A percentile compares a stretch with the other conserved stretches of the same genome.
Evolutionary conservation across 1,284 basidiomycete genomes (phyloP).

Genomic region (Clitocybe nebularis): DNA sequence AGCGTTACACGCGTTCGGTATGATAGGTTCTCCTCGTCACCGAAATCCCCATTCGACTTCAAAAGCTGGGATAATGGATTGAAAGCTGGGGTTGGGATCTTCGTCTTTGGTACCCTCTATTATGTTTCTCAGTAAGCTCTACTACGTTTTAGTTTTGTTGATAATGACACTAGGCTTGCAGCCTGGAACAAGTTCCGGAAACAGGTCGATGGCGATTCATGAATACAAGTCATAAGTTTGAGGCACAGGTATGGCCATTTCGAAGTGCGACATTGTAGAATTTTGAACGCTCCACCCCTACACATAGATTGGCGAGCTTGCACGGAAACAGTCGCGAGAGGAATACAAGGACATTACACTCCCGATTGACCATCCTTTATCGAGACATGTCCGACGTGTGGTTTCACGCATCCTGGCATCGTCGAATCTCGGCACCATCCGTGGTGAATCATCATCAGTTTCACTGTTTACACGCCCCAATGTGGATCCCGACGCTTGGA

Average conservation of each 20-base stretch:
- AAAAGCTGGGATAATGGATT: not conserved
- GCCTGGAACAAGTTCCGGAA: slow-evolving; percentile 77
- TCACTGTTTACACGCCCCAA: slow-evolving; percentile 1
- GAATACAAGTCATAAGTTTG: slow-evolving; percentile 59
- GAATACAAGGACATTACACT: slow-evolving; percentile 62
- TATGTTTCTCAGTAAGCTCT: slow-evolving; percentile 7
- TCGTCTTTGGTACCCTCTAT: slow-evolving; percentile 3
- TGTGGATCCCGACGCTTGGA: slow-evolving; percentile 29
- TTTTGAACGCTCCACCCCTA: no score
- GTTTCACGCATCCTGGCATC: slow-evolving; percentile 71
- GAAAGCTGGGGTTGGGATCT: slow-evolving; percentile 1
- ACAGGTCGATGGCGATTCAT: slow-evolving; percentile 87
- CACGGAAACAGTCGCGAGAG: slow-evolving; percentile 47
- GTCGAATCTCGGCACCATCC: slow-evolving; percentile 66
- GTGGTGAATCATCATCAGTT: slow-evolving; percentile 25
- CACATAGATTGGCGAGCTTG: slow-evolving; percentile 47
- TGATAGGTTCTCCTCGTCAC: slow-evolving; percentile 1
- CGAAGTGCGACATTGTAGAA: no score
- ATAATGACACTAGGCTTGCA: slow-evolving; percentile 23
- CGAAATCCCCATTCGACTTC: not conserved
- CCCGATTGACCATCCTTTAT: slow-evolving; percentile 64
- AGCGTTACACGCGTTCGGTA: slow-evolving; percentile 3
- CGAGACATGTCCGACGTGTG: slow-evolving; percentile 65
- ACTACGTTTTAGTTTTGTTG: not conserved
- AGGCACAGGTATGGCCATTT: slow-evolving; percentile 46